Percentiles rank a stretch among this genome's conserved stretches.
These are phyloP conservation scores for Grigorovia humatica DNA, from an alignment of 805 yeast genomes.

Conservation along the genomic window DNA sequence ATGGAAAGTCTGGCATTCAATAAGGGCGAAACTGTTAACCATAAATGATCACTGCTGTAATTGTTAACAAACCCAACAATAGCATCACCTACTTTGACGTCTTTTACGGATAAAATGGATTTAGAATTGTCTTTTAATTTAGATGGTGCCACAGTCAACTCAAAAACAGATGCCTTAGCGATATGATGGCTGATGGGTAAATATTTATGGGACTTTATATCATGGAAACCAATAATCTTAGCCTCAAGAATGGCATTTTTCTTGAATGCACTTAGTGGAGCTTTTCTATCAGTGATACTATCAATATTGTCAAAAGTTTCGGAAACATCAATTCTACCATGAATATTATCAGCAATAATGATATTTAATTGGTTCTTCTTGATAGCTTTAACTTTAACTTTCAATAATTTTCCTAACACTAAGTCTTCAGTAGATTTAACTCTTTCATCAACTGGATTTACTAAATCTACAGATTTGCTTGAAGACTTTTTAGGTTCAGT, in stretches of 20 bases:
- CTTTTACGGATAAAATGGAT: conserved; percentile 30
- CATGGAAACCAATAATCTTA: conserved; percentile 68
- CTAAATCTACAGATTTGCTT: conserved; percentile 18
- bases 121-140: conserved; percentile 23
- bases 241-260: conserved; percentile 50
- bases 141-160: conserved; percentile 46
- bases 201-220: conserved; percentile 56
- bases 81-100: conserved; percentile 40
- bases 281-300: conserved; percentile 45
- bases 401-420: conserved; percentile 49
- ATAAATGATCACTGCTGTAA: conserved; percentile 45
- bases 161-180: conserved; percentile 48
- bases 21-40: conserved; percentile 62
- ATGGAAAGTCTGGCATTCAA: conserved; percentile 57
- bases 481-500: conserved; percentile 9
- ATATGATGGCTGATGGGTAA: conserved; percentile 53
- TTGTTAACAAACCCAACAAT: conserved; percentile 58
- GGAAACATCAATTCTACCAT: conserved; percentile 70
- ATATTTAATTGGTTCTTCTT: conserved; percentile 70
- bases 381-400: conserved; percentile 49
- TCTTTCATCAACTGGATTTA: conserved; percentile 52
- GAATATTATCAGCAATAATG: conserved; percentile 62
- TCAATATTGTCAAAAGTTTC: conserved; percentile 47
- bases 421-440: conserved; percentile 42
- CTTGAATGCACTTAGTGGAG: conserved; percentile 51